Evolutionary conservation across 352 stramenopile species (phyloP).

Genomic region (Pythium apleroticum): DNA sequence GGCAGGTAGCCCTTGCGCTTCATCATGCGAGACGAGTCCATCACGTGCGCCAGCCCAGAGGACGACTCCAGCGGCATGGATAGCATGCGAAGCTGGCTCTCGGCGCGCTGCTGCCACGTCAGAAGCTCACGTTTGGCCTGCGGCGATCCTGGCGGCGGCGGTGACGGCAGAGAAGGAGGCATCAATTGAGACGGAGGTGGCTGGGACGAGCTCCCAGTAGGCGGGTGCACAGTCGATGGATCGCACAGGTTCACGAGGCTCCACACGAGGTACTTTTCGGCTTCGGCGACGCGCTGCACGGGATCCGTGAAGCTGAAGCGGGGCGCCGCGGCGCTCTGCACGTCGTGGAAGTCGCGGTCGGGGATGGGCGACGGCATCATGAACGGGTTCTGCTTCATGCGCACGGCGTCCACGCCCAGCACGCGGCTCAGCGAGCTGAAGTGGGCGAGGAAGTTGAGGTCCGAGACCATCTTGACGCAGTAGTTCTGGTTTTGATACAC

Average conservation of each 20-base stretch:
- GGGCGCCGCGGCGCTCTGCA: slow-evolving; percentile 23
- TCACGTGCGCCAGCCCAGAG: slow-evolving; percentile 49
- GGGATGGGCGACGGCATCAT: slow-evolving; percentile 78
- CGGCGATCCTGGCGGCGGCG: slow-evolving; percentile 2
- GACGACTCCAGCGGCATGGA: slow-evolving; percentile 65
- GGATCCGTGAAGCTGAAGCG: slow-evolving; percentile 29
- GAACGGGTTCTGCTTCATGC: slow-evolving; percentile 81
- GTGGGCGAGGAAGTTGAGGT: slow-evolving; percentile 74
- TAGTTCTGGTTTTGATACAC: slow-evolving; percentile 65
- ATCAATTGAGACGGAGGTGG: not conserved
- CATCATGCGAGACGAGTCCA: slow-evolving; percentile 77
- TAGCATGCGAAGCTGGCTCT: slow-evolving; percentile 66
- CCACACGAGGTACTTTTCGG: slow-evolving; percentile 71
- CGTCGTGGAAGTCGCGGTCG: slow-evolving; percentile 48
- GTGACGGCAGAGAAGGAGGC: not conserved
- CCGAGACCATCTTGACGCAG: slow-evolving; percentile 64
- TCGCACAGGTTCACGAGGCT: slow-evolving; percentile 48
- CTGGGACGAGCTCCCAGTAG: not conserved
- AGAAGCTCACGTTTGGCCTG: slow-evolving; percentile 21
- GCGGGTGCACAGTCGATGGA: not conserved
- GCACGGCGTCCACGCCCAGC: slow-evolving; percentile 51
- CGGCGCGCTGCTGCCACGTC: slow-evolving; percentile 63
- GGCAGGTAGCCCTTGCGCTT: slow-evolving; percentile 68
- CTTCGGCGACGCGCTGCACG: slow-evolving; percentile 44
- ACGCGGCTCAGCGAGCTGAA: slow-evolving; percentile 46